phyloP scores from a whole-genome alignment of 192 early-diverging fungal genomes.

The Coemansia sp. region DNA sequence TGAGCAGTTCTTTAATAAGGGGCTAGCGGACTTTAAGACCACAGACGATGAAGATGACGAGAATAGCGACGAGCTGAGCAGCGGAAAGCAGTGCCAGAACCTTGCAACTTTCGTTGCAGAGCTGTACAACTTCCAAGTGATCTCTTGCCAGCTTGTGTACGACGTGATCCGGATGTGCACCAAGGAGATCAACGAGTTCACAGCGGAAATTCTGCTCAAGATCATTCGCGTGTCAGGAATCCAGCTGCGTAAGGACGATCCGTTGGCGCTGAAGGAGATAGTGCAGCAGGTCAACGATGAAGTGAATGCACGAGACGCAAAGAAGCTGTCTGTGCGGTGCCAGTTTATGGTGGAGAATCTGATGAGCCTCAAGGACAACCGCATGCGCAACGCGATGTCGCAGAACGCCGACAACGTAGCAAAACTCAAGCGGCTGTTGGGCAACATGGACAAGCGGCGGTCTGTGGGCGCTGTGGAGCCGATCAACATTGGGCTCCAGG shows the following conservation, averaged over 20 bases:
- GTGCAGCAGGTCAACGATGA: constrained; percentile 58
- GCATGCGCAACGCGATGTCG: constrained; percentile 66
- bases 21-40: constrained; percentile 20
- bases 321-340: constrained; percentile 60
- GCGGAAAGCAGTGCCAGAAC: constrained; percentile 78
- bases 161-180: constrained; percentile 79
- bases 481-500: constrained; percentile 80
- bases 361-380: constrained; percentile 91
- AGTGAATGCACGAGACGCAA: constrained; percentile 26
- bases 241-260: constrained; percentile 91
- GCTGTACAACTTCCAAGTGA: constrained; percentile 88
- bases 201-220: constrained; percentile 87
- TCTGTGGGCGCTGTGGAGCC: constrained; percentile 63
- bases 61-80: constrained; percentile 40
- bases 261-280: constrained; percentile 87
- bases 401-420: constrained; percentile 66
- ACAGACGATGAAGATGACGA: constrained; percentile 39
- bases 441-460: constrained; percentile 62
- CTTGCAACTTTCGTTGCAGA: constrained; percentile 78
- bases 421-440: constrained; percentile 79
- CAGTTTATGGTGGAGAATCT: constrained; percentile 98
- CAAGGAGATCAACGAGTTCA: constrained; percentile 73
- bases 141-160: constrained; percentile 85
- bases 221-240: constrained; percentile 71
- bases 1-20: constrained; percentile 60